phyloP scores from a whole-genome alignment of 768 basidiomycete species.

The Podaxis carcinomalis region DNA sequence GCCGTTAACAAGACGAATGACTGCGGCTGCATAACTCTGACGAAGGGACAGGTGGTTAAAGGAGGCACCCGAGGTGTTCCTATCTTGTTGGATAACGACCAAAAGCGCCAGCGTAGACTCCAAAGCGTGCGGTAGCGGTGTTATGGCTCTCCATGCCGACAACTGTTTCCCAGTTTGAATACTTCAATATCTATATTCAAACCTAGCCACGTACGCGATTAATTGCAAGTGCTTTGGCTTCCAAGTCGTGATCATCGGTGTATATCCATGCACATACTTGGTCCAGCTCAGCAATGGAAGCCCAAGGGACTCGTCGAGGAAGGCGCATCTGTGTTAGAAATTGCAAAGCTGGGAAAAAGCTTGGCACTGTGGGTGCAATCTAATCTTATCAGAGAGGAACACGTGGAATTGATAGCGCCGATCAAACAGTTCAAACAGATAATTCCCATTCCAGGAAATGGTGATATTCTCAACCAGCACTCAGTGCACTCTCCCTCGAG shows the following conservation, averaged over 20 bases:
- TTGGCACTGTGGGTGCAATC: neutral
- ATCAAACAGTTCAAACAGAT: constrained; percentile 6
- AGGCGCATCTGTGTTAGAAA: constrained; percentile 46
- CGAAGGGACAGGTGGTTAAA: constrained; percentile 50
- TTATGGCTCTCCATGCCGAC: constrained; percentile 75
- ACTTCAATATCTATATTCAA: neutral
- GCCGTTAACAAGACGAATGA: constrained; percentile 90
- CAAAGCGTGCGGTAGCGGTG: constrained; percentile 75
- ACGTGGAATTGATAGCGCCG: constrained; percentile 7
- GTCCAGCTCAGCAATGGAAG: constrained; percentile 62
- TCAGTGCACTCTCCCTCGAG: neutral
- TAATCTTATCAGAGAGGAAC: constrained; percentile 1
- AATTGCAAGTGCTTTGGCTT: constrained; percentile 54
- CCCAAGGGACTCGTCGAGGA: constrained; percentile 82
- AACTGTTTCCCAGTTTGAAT: constrained; percentile 39
- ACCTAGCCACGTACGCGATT: constrained; percentile 47
- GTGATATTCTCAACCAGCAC: neutral
- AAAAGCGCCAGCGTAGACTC: constrained; percentile 69
- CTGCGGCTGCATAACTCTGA: constrained; percentile 74
- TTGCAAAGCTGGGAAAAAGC: neutral
- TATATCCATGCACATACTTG: constrained; percentile 76
- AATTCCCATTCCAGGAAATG: constrained; percentile 6
- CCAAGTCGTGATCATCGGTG: constrained; percentile 53
- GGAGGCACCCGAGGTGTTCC: constrained; percentile 15
- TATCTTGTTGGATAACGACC: constrained; percentile 55